phyloP scores from a whole-genome alignment of 495 filamentous ascomycete genomes.

The Beverwykella pulmonaria region DNA sequence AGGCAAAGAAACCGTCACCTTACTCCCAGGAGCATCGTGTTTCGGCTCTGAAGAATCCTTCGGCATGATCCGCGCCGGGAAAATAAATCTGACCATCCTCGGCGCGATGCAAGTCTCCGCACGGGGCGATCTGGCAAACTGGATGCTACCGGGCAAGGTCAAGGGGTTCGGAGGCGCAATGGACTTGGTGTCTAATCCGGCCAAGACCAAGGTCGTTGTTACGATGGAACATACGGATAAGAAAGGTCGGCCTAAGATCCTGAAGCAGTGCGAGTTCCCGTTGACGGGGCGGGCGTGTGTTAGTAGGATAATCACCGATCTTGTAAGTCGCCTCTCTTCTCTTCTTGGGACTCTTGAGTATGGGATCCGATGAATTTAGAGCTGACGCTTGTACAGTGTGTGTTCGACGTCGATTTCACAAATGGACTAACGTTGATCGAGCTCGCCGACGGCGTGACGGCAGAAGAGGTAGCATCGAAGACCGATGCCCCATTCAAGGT shows the following conservation, averaged over 20 bases:
- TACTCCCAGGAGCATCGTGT: conserved; percentile 57
- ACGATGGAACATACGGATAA: conserved; percentile 65
- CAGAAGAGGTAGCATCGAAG: conserved; percentile 57
- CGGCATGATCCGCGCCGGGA: conserved; percentile 63
- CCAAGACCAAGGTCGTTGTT: conserved; percentile 63
- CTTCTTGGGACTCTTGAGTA: too few species aligned
- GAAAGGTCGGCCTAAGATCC: conserved; percentile 61
- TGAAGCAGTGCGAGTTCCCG: conserved; percentile 59
- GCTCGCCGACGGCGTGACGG: conserved; percentile 57
- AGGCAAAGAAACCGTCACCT: conserved; percentile 64
- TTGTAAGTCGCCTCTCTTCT: conserved; percentile 56
- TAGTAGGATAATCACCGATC: conserved; percentile 60
- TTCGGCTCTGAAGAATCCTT: conserved; percentile 65
- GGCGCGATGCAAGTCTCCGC: conserved; percentile 63
- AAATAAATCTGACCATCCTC: conserved; percentile 63
- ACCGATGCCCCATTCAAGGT: conserved; percentile 59
- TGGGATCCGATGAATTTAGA: too few species aligned
- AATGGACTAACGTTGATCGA: conserved; percentile 57
- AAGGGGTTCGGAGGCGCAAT: conserved; percentile 68
- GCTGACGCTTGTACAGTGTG: conserved; percentile 46
- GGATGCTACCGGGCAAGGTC: conserved; percentile 67
- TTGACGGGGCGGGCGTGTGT: conserved; percentile 54
- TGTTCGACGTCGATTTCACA: conserved; percentile 60
- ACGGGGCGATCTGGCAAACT: conserved; percentile 62
- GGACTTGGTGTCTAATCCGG: conserved; percentile 64